Base-by-base conservation (phyloP, 2,329 filamentous ascomycete genomes). In the Colletotrichum neosansevieriae region DNA sequence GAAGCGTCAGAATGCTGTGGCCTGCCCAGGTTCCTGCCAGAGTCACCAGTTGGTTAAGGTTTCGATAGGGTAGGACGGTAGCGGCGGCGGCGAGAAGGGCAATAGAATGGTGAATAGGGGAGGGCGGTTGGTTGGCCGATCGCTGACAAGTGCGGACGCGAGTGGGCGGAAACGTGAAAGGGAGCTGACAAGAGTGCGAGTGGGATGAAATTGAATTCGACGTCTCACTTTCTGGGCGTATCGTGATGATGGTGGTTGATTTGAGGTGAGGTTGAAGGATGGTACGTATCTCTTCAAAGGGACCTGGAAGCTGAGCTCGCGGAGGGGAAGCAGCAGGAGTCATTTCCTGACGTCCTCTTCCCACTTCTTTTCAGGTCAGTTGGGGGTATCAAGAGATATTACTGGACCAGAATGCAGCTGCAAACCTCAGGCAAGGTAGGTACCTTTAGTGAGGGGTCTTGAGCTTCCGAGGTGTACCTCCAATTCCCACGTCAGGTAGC, bases 81-180 rank as follows among this genome's bases (percentile, higher is more conserved):
- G 60, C 53, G 36, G 64, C 59, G 36, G 58, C 59, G 36, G 58
- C 47, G 32, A 42, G 10, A 50, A 40, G 17, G 21, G 42, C 21
- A 49, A 44, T 19, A 50, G 63, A 57, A 54, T 36, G 51, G 21
- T 32, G 38, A 29, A 40, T 29, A 13, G 24, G 6, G 21, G 42
- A 32, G 59, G 49, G 15, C 7, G 15, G 57, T 4, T 21, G 5
- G n/a, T 7, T 49, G 50, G 34, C 15, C 60, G 51, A 58, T 64
- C 50, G 45, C 34, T 64, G 44, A 67, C 50, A 45, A 67, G 59
- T 67, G 64, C 51, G 64, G 58, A 34, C 36, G 7, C n/a, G 44
- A 63, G 10, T 21, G 44, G 45, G 51, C 51, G 42, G 50, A 34
- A 58, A 53, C 38, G 44, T 63, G 42, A 58, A 45, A 44, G 58